phyloP scores from a whole-genome alignment of 1,284 basidiomycete species.

The Rhizoctonia solani region DNA sequence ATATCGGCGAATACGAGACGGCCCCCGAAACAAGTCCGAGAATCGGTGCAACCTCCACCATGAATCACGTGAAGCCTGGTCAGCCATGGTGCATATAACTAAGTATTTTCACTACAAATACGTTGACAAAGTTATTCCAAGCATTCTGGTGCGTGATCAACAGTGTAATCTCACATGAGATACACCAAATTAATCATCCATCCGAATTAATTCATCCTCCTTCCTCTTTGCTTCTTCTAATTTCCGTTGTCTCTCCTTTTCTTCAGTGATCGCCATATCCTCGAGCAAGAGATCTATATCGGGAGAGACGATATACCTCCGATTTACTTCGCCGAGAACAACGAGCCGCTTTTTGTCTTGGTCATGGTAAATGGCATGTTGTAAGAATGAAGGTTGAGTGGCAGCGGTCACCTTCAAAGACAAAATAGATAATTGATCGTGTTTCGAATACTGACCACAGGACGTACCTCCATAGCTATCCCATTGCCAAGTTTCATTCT shows the following conservation, averaged over 20 bases:
- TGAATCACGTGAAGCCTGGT: no score
- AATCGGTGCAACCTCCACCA: slow-evolving; percentile 9
- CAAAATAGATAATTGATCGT: background rate
- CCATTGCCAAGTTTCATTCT: slow-evolving; percentile 82
- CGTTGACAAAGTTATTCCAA: no score
- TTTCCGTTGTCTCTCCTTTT: slow-evolving; percentile 47
- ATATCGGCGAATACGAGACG: background rate
- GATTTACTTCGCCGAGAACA: slow-evolving; percentile 83
- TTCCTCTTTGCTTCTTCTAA: slow-evolving; percentile 40
- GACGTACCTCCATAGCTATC: slow-evolving; percentile 78
- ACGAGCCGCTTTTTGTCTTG: slow-evolving; percentile 59
- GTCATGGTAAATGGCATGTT: slow-evolving; percentile 83
- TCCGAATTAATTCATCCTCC: slow-evolving; percentile 58
- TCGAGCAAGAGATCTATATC: slow-evolving; percentile 77
- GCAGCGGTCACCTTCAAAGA: slow-evolving; percentile 74
- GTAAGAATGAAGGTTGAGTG: slow-evolving; percentile 86
- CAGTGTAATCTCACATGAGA: background rate
- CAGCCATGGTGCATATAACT: no score
- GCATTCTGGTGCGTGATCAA: background rate
- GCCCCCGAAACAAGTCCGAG: background rate
- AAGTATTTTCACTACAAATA: no score
- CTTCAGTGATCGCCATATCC: slow-evolving; percentile 66
- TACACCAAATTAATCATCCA: slow-evolving; percentile 51
- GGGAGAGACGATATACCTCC: slow-evolving; percentile 84
- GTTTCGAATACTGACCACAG: no score